A percentile compares a stretch with the other conserved stretches of the same genome.
Conservation (phyloP, 345 rosid species). For the Laguncularia racemosa region DNA sequence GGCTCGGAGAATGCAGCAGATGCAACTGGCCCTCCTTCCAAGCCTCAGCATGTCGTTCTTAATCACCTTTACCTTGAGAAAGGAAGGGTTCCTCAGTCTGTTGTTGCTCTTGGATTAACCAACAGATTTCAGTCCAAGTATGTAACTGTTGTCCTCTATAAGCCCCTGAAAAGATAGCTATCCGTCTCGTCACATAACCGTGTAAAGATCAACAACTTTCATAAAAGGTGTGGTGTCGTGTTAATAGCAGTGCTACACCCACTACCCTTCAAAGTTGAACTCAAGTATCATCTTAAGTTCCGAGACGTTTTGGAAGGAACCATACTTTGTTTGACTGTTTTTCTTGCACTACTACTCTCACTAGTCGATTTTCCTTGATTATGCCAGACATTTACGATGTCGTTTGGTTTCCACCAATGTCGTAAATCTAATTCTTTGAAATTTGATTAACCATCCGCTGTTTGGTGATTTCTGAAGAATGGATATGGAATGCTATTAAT, state of each 20-base stretch:
- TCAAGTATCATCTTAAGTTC: too few species aligned
- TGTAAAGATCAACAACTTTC: slow-evolving; percentile 18
- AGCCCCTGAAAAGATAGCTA: slow-evolving; percentile 58
- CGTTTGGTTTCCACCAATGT: too few species aligned
- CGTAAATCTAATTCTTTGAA: too few species aligned
- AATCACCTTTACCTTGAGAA: slow-evolving; percentile 80
- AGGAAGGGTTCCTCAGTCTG: slow-evolving; percentile 70
- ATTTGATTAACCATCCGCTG: too few species aligned
- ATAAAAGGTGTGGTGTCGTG: slow-evolving; percentile 13
- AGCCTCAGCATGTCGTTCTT: slow-evolving; percentile 81
- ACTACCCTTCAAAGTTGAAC: too few species aligned
- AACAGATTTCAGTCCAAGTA: slow-evolving; percentile 87
- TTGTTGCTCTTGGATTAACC: slow-evolving; percentile 75
- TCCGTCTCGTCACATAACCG: slow-evolving; percentile 3
- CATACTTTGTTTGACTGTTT: too few species aligned
- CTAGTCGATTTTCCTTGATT: too few species aligned
- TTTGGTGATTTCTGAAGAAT: too few species aligned
- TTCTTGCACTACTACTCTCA: too few species aligned
- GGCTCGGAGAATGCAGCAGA: slow-evolving; percentile 38
- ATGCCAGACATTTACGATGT: too few species aligned
- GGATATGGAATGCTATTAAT: too few species aligned
- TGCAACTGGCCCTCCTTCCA: slow-evolving; percentile 38
- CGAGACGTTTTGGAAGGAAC: too few species aligned
- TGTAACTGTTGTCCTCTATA: slow-evolving; percentile 82
- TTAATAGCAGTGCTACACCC: slow-evolving; percentile 11